A percentile compares a stretch with the other conserved stretches of the same genome.
Conservation (phyloP, 768 basidiomycete genomes). For the Leccinum subgranulosum region DNA sequence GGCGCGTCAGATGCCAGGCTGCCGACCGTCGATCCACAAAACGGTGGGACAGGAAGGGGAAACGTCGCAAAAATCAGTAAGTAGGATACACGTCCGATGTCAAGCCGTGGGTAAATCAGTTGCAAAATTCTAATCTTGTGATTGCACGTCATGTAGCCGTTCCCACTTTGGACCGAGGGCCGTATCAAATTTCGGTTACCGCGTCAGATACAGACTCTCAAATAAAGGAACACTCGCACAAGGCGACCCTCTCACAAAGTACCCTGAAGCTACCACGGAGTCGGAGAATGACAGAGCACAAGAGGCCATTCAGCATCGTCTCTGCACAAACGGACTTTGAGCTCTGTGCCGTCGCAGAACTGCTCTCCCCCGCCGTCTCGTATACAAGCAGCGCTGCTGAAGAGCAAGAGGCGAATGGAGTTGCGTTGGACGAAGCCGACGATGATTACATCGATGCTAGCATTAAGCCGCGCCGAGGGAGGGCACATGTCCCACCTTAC, state of each 20-base stretch:
- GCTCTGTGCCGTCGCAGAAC: conserved; percentile 48
- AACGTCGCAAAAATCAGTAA: conserved; percentile 27
- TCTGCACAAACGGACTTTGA: conserved; percentile 50
- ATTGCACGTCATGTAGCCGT: conserved; percentile 19
- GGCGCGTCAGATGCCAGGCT: conserved; percentile 70
- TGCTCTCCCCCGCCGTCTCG: conserved; percentile 38
- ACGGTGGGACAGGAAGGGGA: conserved; percentile 16
- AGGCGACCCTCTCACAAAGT: conserved; percentile 21
- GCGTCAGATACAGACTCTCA: conserved; percentile 11
- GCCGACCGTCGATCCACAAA: conserved; percentile 30
- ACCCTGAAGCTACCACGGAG: conserved; percentile 22
- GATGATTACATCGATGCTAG: conserved; percentile 31
- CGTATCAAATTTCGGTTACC: conserved; percentile 12
- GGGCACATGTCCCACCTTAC: conserved; percentile 10
- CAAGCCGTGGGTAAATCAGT: conserved; percentile 19
- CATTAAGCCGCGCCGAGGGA: conserved; percentile 15
- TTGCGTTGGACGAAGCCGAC: conserved; percentile 25
- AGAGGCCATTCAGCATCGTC: conserved; percentile 40
- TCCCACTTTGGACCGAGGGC: conserved; percentile 16
- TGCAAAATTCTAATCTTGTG: conserved; percentile 22
- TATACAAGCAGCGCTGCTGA: conserved; percentile 21
- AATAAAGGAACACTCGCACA: conserved; percentile 19
- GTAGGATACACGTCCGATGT: conserved; percentile 18
- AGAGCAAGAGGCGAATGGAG: conserved; percentile 22
- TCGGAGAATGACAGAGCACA: conserved; percentile 25